Conservation (phyloP, 2,329 filamentous ascomycete genomes). For the Penicillium sp. region DNA sequence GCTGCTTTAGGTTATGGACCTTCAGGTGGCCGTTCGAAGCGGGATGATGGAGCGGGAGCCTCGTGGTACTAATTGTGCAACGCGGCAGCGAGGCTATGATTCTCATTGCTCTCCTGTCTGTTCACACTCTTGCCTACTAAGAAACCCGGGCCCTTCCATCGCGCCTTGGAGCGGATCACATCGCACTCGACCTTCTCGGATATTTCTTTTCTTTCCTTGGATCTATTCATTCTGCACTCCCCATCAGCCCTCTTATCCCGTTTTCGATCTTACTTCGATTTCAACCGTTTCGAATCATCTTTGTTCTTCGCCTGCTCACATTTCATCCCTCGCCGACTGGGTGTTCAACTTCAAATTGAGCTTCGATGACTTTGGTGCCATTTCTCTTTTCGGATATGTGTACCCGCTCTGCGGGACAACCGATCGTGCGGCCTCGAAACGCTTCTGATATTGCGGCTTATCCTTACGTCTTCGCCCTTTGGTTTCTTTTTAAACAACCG, state of each 20-base stretch:
- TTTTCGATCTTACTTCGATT: constrained; percentile 38
- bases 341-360: constrained; percentile 12
- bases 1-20: constrained; percentile 54
- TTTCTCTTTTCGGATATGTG: constrained; percentile 16
- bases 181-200: constrained; percentile 34
- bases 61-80: constrained; percentile 48
- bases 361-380: constrained; percentile 13
- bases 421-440: constrained; percentile 32
- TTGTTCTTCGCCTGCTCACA: constrained; percentile 25
- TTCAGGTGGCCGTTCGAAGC: constrained; percentile 54
- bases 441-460: constrained; percentile 36
- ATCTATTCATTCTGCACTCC: constrained; percentile 39
- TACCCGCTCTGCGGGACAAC: constrained; percentile 21
- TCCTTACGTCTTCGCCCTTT: constrained; percentile 32
- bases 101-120: constrained; percentile 28
- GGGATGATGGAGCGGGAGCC: constrained; percentile 54
- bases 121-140: constrained; percentile 29
- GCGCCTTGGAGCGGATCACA: constrained; percentile 28
- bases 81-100: constrained; percentile 30
- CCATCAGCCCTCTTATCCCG: constrained; percentile 35
- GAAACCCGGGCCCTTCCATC: constrained; percentile 32
- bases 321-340: constrained; percentile 5
- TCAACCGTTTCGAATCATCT: constrained; percentile 34
- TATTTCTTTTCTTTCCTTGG: constrained; percentile 35
- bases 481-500: constrained; percentile 23